Percentiles rank a stretch among this genome's conserved stretches.
Evolutionary conservation across 192 early-diverging fungal genomes (phyloP).

Genomic region (Gamsiella multidivaricata): DNA sequence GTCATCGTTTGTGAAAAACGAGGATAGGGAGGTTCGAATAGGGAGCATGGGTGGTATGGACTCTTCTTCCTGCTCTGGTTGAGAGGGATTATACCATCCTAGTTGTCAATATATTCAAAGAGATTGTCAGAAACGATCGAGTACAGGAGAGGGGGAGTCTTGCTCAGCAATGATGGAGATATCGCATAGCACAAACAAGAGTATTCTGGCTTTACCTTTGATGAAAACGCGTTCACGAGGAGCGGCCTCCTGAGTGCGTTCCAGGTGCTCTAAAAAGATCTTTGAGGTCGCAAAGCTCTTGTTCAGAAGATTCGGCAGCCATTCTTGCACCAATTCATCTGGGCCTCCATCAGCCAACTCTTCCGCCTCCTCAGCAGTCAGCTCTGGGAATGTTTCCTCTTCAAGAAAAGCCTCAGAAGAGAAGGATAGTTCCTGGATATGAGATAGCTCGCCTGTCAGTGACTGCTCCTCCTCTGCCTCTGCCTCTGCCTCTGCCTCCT

Average conservation of each 20-base stretch:
- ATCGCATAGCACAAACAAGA: background rate
- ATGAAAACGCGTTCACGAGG: constrained; percentile 7
- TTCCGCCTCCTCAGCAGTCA: too few species aligned
- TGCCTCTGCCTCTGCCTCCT: background rate
- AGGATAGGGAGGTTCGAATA: background rate
- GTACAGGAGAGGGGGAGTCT: too few species aligned
- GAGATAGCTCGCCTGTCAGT: too few species aligned
- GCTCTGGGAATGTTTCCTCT: background rate
- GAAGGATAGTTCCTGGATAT: too few species aligned
- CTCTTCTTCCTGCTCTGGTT: background rate
- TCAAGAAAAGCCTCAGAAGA: background rate
- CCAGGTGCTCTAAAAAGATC: constrained; percentile 14
- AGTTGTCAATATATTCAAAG: too few species aligned
- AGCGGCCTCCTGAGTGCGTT: background rate
- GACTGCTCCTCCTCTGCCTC: too few species aligned
- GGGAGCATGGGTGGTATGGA: background rate
- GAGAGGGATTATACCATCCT: background rate
- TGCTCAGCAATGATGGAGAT: too few species aligned
- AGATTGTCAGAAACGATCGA: too few species aligned
- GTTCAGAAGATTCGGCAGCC: constrained; percentile 7
- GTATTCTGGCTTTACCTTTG: constrained; percentile 1
- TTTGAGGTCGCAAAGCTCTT: constrained; percentile 17
- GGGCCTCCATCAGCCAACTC: background rate
- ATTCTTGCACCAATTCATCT: background rate
- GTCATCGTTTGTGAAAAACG: background rate